Base-by-base conservation (phyloP, 129 eudicot species). In the Daucus carota region DNA sequence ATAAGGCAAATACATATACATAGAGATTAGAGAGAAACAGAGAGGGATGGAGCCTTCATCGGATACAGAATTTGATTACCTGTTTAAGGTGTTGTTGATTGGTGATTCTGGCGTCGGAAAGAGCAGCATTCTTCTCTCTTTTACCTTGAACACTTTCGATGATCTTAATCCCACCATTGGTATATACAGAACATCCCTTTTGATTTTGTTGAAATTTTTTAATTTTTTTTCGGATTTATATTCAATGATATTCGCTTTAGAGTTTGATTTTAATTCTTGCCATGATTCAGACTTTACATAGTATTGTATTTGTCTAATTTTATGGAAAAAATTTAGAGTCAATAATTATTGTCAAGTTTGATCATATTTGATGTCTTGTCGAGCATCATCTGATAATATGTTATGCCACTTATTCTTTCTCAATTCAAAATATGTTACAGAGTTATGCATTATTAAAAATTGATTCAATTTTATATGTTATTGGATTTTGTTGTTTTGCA, bases 71-170 rank as follows among this genome's bases (percentile, higher is more conserved):
- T 90, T 87, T 76, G 96, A 90, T 69, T 87, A 90, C 68, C 75
- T 90, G 80, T 87, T 90, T 75, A 90, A 90, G 81, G 32, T 90
- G 85, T 78, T 90, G 82, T 65, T 90, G 87, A 87, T 90, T 42
- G 96, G 96, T 28, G 96, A 90, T 47, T 90, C 92, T 22, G 92
- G 92, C 28, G 96, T 90, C 44, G 96, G 96, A 33, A 90, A 90
- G 74, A 90, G 96, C 38, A 87, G 90, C 73, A 84, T 90, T 42
- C 83, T 90, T 0, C 80, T 90, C 74, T 87, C 92, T 78, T 90
- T 90, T 62, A 90, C 92, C 78, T 78, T 90, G 12, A 76, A 84
- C 18, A 78, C 89, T 72, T 87, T 90, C 69, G 90, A 90, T 44
- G 87, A 90, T 84, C 92, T 90, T 74, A 85, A 92, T 36, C 92